Percentiles rank a stretch among this genome's conserved stretches.
These are phyloP conservation scores for Sordariomycetes sp. DNA, from an alignment of 2,329 filamentous ascomycete genomes.

Conservation along the genomic window DNA sequence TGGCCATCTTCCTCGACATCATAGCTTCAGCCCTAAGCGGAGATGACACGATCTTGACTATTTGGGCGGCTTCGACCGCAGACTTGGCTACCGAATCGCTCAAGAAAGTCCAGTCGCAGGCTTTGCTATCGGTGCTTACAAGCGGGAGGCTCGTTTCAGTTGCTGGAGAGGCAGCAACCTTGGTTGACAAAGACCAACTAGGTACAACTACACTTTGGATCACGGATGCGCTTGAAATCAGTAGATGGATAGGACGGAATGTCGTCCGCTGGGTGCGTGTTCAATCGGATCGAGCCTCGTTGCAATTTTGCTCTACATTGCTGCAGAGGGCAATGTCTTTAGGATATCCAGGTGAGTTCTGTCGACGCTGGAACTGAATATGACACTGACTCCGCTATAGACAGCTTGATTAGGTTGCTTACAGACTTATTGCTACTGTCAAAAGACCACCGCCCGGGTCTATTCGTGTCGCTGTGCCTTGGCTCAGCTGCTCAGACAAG, in stretches of 20 bases:
- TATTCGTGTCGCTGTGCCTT: conserved; percentile 21
- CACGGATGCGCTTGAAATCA: conserved; percentile 54
- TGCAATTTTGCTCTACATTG: conserved; percentile 34
- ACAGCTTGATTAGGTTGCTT: conserved; percentile 25
- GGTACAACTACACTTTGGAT: conserved; percentile 49
- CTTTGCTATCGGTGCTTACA: conserved; percentile 33
- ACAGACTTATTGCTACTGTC: conserved; percentile 28
- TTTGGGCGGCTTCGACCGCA: conserved; percentile 27
- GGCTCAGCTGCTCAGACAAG: conserved; percentile 14
- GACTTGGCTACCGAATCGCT: conserved; percentile 12
- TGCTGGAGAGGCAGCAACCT: conserved; percentile 45
- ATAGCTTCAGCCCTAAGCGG: conserved; percentile 30
- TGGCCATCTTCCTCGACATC: conserved; percentile 33
- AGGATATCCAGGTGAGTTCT: conserved; percentile 57
- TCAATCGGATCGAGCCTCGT: conserved; percentile 21
- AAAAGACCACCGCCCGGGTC: conserved; percentile 7
- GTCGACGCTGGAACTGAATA: background rate
- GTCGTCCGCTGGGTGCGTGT: conserved; percentile 36
- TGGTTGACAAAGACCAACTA: conserved; percentile 26
- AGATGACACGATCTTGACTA: conserved; percentile 20
- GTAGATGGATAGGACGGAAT: conserved; percentile 62
- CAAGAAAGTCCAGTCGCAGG: conserved; percentile 21
- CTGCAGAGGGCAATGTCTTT: conserved; percentile 56
- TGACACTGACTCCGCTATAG: conserved; percentile 19
- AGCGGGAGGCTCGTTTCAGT: conserved; percentile 40